phyloP scores from a whole-genome alignment of 305 asterid species.

The Fraxinus albicans region DNA sequence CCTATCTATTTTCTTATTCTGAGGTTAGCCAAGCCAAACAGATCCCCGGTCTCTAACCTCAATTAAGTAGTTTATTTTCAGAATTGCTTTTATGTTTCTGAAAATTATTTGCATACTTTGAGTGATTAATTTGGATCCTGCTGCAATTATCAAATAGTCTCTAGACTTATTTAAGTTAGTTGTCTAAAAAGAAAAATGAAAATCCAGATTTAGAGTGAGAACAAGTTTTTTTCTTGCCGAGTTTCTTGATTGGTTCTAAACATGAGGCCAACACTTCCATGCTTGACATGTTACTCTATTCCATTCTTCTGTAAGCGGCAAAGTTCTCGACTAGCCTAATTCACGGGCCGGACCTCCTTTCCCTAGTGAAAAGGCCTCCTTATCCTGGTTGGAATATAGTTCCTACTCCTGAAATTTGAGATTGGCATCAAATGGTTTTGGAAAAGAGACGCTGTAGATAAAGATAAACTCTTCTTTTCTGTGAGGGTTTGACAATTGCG shows the following conservation, averaged over 20 bases:
- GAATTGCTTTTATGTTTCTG: too few species aligned
- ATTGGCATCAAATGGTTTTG: not conserved
- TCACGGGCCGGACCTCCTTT: not conserved
- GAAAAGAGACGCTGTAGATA: not conserved
- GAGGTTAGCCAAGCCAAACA: too few species aligned
- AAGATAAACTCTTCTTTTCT: not conserved
- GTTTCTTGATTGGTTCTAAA: not conserved
- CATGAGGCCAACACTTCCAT: not conserved
- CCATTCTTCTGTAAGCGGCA: not conserved
- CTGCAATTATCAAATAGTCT: not conserved
- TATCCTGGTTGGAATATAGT: not conserved
- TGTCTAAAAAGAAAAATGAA: not conserved
- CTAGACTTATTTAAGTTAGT: not conserved
- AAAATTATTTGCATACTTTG: too few species aligned
- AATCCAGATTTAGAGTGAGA: not conserved
- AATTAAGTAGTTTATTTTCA: too few species aligned
- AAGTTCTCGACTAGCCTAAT: not conserved
- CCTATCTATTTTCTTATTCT: too few species aligned
- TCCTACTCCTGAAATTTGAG: not conserved
- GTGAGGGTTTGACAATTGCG: not conserved
- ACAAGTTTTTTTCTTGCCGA: not conserved
- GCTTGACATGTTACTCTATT: not conserved
- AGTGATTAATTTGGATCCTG: too few species aligned
- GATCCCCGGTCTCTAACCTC: too few species aligned
- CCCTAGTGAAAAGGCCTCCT: not conserved